A percentile compares a stretch with the other conserved stretches of the same genome.
phyloP scores from a whole-genome alignment of 2,329 filamentous ascomycete genomes.

The Colletotrichum sp. region DNA sequence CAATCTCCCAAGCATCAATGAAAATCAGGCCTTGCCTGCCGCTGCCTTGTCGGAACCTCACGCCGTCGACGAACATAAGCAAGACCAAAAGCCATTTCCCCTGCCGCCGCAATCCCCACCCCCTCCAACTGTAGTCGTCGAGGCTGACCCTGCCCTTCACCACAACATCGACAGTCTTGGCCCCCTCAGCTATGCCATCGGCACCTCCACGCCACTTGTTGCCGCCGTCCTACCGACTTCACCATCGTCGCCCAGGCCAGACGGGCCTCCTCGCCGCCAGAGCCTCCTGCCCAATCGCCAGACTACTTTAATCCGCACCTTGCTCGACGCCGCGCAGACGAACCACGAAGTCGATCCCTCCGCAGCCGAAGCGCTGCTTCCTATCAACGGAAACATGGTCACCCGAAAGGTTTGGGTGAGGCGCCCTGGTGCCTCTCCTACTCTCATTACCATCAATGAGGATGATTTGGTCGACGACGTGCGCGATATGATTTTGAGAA shows the following conservation, averaged over 20 bases:
- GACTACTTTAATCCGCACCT: slow-evolving; percentile 53
- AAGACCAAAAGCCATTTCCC: not conserved
- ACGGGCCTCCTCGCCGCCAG: slow-evolving; percentile 41
- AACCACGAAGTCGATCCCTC: slow-evolving; percentile 42
- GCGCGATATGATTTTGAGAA: slow-evolving; percentile 87
- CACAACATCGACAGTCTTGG: slow-evolving; percentile 12
- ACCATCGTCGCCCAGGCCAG: slow-evolving; percentile 21
- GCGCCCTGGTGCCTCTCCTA: slow-evolving; percentile 83
- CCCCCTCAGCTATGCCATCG: slow-evolving; percentile 18
- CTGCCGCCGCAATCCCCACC: not conserved
- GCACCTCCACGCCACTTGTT: slow-evolving; percentile 14
- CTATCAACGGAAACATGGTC: slow-evolving; percentile 57
- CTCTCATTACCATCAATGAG: slow-evolving; percentile 82
- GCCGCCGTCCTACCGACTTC: slow-evolving; percentile 14
- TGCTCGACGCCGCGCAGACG: slow-evolving; percentile 51
- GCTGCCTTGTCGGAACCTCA: not conserved
- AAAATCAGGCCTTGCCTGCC: slow-evolving; percentile 12
- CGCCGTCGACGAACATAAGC: not conserved
- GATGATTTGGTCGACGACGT: slow-evolving; percentile 95
- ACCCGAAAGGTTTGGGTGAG: slow-evolving; percentile 94
- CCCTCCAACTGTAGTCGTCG: not conserved
- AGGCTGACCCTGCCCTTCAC: not conserved
- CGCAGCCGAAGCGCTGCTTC: slow-evolving; percentile 38
- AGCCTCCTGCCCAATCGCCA: slow-evolving; percentile 51
- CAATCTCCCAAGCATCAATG: slow-evolving; percentile 22